Conservation (phyloP, 176 grass and related monocot genomes). For the Eragrostis nindensis region DNA sequence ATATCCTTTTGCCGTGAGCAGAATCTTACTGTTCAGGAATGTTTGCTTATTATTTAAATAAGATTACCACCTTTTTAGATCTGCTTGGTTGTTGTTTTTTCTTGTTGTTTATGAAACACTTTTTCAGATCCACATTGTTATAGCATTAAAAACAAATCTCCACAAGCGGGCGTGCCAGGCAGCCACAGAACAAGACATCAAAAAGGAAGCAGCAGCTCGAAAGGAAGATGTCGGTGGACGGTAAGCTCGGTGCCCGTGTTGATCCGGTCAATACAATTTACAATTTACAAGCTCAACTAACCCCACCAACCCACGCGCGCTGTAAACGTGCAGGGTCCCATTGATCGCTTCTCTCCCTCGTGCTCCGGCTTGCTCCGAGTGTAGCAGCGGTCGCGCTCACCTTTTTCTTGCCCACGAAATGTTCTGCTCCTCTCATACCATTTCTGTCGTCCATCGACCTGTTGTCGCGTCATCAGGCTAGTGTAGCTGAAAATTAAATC, state of each 20-base stretch:
- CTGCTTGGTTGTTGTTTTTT: background rate
- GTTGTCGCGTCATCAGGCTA: too few relatives aligned
- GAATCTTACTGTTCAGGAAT: conserved; percentile 34
- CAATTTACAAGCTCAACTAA: background rate
- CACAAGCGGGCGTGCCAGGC: background rate
- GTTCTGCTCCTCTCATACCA: too few relatives aligned
- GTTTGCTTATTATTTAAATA: background rate
- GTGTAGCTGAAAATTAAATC: too few relatives aligned
- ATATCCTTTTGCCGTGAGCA: background rate
- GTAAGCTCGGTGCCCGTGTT: background rate
- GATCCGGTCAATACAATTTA: background rate
- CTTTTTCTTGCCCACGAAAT: too few relatives aligned
- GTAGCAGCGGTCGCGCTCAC: too few relatives aligned
- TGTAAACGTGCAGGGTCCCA: too few relatives aligned
- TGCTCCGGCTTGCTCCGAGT: too few relatives aligned
- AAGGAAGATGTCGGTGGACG: background rate
- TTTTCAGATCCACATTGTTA: background rate
- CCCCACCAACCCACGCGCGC: background rate
- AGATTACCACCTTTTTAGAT: background rate
- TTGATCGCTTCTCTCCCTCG: too few relatives aligned
- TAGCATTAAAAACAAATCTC: background rate
- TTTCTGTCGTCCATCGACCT: too few relatives aligned
- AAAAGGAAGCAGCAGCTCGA: too few relatives aligned
- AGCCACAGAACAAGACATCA: background rate
- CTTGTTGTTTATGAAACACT: background rate